Evolutionary conservation across 108 stramenopile genomes (phyloP).

Genomic region (Mediolabrus comicus): DNA sequence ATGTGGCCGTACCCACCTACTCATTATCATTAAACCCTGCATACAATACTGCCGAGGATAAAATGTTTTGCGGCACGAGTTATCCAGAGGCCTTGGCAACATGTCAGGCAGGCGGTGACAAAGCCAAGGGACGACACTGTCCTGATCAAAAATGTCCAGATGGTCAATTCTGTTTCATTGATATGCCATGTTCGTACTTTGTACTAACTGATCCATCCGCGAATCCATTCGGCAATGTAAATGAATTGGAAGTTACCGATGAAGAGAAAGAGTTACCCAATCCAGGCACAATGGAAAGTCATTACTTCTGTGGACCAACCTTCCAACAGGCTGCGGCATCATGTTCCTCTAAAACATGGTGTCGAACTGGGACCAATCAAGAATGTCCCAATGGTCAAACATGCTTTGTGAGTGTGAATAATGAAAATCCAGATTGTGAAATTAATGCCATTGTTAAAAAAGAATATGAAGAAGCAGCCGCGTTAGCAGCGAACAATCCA

Average conservation of each 20-base stretch:
- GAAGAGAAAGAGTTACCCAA: conserved; percentile 22
- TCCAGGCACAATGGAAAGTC: conserved; percentile 18
- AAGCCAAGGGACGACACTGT: conserved; percentile 24
- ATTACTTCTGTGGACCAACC: conserved; percentile 33
- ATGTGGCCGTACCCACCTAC: conserved; percentile 35
- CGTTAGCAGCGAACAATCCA: background rate
- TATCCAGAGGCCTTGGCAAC: conserved; percentile 22
- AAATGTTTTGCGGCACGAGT: conserved; percentile 41
- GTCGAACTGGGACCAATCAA: conserved; percentile 34
- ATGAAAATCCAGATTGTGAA: conserved; percentile 29
- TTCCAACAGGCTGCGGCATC: conserved; percentile 20
- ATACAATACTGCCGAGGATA: conserved; percentile 27
- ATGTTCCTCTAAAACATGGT: conserved; percentile 30
- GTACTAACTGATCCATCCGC: conserved; percentile 27
- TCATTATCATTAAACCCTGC: conserved; percentile 21
- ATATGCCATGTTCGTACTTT: conserved; percentile 45
- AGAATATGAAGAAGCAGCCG: conserved; percentile 16
- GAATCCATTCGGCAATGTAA: conserved; percentile 1
- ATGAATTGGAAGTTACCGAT: background rate
- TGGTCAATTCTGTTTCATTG: conserved; percentile 35
- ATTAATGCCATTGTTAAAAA: conserved; percentile 42
- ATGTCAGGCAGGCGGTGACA: conserved; percentile 26
- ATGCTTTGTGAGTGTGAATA: conserved; percentile 30
- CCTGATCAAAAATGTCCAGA: conserved; percentile 26
- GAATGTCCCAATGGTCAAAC: conserved; percentile 46